A percentile compares a stretch with the other conserved stretches of the same genome.
These are phyloP conservation scores for Myxozyma nipponensis DNA, from an alignment of 805 yeast species.

Conservation along the genomic window DNA sequence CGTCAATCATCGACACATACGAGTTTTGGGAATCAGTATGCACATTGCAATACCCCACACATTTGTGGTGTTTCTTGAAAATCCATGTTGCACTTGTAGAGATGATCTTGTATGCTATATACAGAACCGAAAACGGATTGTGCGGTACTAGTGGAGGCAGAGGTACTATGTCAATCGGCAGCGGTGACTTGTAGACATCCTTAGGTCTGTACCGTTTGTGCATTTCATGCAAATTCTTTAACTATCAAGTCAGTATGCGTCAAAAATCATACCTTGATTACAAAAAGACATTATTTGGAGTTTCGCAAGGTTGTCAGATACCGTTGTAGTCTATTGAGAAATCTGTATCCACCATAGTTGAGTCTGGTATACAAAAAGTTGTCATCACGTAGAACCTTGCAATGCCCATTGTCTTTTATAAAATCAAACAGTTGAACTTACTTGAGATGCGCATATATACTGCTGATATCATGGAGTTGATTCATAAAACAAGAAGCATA, in stretches of 20 bases:
- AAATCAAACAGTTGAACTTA: too few relatives aligned
- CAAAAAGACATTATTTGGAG: background rate
- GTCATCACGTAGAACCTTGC: constrained; percentile 11
- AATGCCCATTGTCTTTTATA: background rate
- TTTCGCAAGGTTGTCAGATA: constrained; percentile 56
- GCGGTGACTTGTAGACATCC: constrained; percentile 46
- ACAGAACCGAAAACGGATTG: constrained; percentile 64
- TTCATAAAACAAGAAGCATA: too few relatives aligned
- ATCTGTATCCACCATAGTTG: constrained; percentile 25
- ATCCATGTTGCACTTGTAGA: constrained; percentile 1
- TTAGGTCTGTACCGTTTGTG: constrained; percentile 26
- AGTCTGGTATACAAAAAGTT: constrained; percentile 21
- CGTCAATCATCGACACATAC: constrained; percentile 37
- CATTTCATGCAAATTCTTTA: too few relatives aligned
- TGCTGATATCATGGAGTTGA: too few relatives aligned
- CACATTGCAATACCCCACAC: constrained; percentile 26
- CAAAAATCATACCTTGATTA: background rate
- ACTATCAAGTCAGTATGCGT: constrained; percentile 7
- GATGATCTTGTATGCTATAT: constrained; percentile 38
- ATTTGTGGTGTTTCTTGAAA: constrained; percentile 19
- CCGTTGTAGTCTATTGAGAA: constrained; percentile 85
- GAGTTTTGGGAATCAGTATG: constrained; percentile 15
- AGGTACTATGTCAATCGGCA: constrained; percentile 50
- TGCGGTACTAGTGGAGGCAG: constrained; percentile 48
- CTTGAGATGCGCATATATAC: too few relatives aligned